A percentile compares a stretch with the other conserved stretches of the same genome.
Conservation (phyloP, 2,329 filamentous ascomycete species). For the Didymosphaeria variabile region DNA sequence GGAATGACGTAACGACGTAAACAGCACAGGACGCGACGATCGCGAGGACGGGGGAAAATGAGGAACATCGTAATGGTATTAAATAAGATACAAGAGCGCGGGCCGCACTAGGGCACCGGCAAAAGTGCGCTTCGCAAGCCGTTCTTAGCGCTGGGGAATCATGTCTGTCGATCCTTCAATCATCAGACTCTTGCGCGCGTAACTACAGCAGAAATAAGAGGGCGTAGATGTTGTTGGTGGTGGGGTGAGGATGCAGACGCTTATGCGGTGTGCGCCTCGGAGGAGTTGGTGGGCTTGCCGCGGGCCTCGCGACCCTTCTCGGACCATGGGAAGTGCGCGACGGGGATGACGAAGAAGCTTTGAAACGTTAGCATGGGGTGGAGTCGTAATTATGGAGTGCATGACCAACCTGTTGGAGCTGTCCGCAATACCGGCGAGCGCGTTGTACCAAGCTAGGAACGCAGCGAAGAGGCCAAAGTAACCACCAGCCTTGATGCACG, state of each 20-base stretch:
- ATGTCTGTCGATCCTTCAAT: background rate
- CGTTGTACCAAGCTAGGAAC: conserved; percentile 65
- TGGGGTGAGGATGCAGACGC: background rate
- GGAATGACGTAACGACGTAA: conserved; percentile 1
- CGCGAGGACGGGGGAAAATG: background rate
- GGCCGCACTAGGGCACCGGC: background rate
- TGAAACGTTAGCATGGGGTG: conserved; percentile 21
- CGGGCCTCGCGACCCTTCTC: conserved; percentile 52
- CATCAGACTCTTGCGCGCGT: background rate
- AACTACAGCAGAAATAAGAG: background rate
- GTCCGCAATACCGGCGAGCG: conserved; percentile 64
- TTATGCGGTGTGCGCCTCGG: conserved; percentile 22
- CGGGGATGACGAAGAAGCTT: conserved; percentile 93
- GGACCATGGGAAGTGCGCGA: conserved; percentile 95
- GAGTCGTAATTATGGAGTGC: background rate
- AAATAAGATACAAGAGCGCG: conserved; percentile 8
- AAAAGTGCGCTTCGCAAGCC: background rate
- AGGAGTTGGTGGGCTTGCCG: conserved; percentile 37
- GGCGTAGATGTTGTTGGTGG: background rate
- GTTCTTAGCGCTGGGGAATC: conserved; percentile 7
- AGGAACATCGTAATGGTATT: conserved; percentile 1
- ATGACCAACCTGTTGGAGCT: conserved; percentile 57
- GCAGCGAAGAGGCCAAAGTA: conserved; percentile 63
- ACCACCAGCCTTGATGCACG: conserved; percentile 62
- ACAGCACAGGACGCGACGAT: background rate